These are phyloP conservation scores for Trichocladium uniseriatum DNA, from an alignment of 495 filamentous ascomycete genomes.

Conservation along the genomic window DNA sequence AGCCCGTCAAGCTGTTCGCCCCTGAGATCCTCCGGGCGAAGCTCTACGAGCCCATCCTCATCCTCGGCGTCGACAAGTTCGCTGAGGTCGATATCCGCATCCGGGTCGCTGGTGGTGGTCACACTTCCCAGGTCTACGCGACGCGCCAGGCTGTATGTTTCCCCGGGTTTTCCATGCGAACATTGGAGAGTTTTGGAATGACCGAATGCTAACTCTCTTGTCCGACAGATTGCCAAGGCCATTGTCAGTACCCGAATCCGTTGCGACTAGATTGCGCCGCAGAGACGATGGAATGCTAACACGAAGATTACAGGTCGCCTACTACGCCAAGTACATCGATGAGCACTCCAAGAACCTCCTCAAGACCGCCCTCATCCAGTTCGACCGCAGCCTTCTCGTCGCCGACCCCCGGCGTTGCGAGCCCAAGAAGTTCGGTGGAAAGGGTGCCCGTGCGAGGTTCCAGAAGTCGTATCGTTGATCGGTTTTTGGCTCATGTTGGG, in stretches of 20 bases:
- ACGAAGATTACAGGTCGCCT: slow-evolving; percentile 50
- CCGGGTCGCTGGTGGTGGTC: slow-evolving; percentile 92
- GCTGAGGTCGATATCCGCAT: slow-evolving; percentile 81
- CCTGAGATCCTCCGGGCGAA: slow-evolving; percentile 97
- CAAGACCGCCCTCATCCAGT: slow-evolving; percentile 87
- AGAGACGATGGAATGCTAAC: slow-evolving; percentile 12
- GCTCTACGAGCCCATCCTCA: slow-evolving; percentile 90
- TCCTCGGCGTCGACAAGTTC: slow-evolving; percentile 95
- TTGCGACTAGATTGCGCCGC: background rate
- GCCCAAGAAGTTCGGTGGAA: slow-evolving; percentile 89
- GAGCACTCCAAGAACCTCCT: slow-evolving; percentile 99
- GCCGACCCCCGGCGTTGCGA: slow-evolving; percentile 93
- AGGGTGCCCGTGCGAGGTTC: slow-evolving; percentile 91
- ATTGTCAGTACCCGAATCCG: slow-evolving; percentile 24
- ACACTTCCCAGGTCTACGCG: slow-evolving; percentile 95
- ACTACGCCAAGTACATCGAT: slow-evolving; percentile 99
- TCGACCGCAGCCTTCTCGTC: slow-evolving; percentile 94
- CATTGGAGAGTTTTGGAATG: background rate
- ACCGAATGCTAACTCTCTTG: slow-evolving; percentile 9
- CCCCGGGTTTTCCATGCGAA: background rate
- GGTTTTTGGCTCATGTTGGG: slow-evolving; percentile 21
- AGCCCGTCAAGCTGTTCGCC: slow-evolving; percentile 85
- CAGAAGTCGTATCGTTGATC: slow-evolving; percentile 73
- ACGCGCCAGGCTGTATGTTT: slow-evolving; percentile 72
- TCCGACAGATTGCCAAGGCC: slow-evolving; percentile 64